Percentiles rank a stretch among this genome's conserved stretches.
Conservation (phyloP, 345 rosid genomes). For the Garcia nutans region DNA sequence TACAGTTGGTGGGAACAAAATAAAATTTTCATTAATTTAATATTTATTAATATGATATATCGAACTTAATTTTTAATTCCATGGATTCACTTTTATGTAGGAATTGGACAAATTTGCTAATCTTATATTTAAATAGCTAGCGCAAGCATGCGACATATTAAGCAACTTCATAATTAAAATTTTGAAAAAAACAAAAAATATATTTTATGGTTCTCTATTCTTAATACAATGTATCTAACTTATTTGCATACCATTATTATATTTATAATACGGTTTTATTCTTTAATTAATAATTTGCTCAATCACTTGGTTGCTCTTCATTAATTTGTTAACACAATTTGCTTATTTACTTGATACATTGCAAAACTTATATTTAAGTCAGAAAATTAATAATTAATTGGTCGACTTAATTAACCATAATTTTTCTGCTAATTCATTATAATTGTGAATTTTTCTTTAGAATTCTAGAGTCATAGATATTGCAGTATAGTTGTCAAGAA, state of each 20-base stretch:
- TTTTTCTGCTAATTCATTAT: background rate
- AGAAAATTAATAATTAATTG: background rate
- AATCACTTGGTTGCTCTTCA: background rate
- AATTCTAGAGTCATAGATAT: background rate
- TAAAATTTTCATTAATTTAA: background rate
- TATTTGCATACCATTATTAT: background rate
- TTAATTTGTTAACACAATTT: conserved; percentile 12
- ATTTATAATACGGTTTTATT: background rate
- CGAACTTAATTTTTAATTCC: no score
- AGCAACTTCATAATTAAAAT: conserved; percentile 19
- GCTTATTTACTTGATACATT: background rate
- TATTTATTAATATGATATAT: no score
- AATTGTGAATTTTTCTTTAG: background rate
- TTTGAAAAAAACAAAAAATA: conserved; percentile 2
- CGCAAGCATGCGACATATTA: conserved; percentile 27
- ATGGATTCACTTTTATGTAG: conserved; percentile 8
- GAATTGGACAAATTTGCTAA: conserved; percentile 38
- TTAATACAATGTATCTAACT: conserved; percentile 43
- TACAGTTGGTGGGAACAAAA: conserved; percentile 11
- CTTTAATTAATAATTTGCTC: conserved; percentile 9
- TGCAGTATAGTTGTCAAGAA: no score
- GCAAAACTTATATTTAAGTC: background rate
- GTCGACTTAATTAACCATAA: background rate
- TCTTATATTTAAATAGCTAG: background rate
- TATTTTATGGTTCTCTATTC: background rate